phyloP scores from a whole-genome alignment of 495 filamentous ascomycete species.

The Trichodelitschia bisporula region DNA sequence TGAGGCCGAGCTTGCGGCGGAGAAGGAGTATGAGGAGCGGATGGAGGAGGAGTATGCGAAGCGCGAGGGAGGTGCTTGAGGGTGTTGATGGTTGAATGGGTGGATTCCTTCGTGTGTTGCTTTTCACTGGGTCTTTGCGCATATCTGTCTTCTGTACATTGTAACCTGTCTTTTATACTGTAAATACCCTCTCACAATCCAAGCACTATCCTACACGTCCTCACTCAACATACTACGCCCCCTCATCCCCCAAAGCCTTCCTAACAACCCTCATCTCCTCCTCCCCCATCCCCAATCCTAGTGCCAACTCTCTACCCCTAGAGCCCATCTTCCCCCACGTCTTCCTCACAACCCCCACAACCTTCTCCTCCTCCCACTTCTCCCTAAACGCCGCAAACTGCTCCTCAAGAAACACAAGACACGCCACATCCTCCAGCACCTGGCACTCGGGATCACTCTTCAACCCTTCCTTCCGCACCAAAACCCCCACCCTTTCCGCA shows the following conservation, averaged over 20 bases:
- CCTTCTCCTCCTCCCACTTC: constrained; percentile 44
- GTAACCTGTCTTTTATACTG: too few species aligned
- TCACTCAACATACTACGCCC: neutral
- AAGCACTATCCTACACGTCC: neutral
- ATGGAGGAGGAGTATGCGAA: constrained; percentile 15
- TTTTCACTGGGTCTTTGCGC: too few species aligned
- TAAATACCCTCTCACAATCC: too few species aligned
- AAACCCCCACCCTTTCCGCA: constrained; percentile 26
- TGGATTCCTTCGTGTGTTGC: too few species aligned
- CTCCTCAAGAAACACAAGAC: constrained; percentile 65
- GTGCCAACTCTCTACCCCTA: constrained; percentile 37
- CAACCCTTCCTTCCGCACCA: constrained; percentile 43
- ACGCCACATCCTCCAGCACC: constrained; percentile 61
- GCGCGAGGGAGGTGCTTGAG: constrained; percentile 11
- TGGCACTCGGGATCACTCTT: constrained; percentile 39
- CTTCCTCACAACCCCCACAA: constrained; percentile 47
- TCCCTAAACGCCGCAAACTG: constrained; percentile 47
- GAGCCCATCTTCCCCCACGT: constrained; percentile 67
- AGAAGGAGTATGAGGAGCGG: constrained; percentile 11
- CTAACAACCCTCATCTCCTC: constrained; percentile 22
- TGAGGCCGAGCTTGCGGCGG: constrained; percentile 9
- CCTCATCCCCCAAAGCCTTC: constrained; percentile 28
- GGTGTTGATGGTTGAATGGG: neutral
- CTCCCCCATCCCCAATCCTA: constrained; percentile 24
- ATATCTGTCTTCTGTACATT: too few species aligned